A percentile compares a stretch with the other conserved stretches of the same genome.
Conservation (phyloP, 371 early-diverging fungal genomes). For the Batrachochytrium dendrobatidis region DNA sequence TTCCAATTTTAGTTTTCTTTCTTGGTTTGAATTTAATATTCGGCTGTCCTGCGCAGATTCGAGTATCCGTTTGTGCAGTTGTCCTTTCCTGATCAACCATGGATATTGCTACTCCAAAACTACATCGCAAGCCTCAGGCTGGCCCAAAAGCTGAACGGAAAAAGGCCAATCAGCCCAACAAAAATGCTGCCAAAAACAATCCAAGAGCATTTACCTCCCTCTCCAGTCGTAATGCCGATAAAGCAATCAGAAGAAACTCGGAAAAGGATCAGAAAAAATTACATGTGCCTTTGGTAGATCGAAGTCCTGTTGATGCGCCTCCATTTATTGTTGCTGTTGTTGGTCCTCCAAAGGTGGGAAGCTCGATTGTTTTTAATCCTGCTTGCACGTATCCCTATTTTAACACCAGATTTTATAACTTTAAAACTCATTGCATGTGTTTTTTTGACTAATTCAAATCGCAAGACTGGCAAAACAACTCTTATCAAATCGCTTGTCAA, state of each 20-base stretch:
- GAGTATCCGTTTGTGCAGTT: too few species aligned
- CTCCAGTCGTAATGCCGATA: constrained; percentile 65
- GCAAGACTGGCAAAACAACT: constrained; percentile 84
- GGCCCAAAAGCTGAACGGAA: constrained; percentile 83
- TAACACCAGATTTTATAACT: too few species aligned
- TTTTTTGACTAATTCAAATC: background rate
- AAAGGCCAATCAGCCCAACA: constrained; percentile 58
- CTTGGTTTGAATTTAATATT: too few species aligned
- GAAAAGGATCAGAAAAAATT: constrained; percentile 85
- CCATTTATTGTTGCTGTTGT: constrained; percentile 91
- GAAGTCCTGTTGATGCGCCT: constrained; percentile 84
- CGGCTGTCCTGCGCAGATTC: too few species aligned
- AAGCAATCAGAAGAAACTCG: constrained; percentile 70
- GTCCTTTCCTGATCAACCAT: too few species aligned
- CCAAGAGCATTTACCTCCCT: constrained; percentile 82
- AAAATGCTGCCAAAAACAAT: constrained; percentile 77
- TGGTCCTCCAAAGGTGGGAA: constrained; percentile 84
- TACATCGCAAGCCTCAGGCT: constrained; percentile 73
- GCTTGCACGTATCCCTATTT: too few species aligned
- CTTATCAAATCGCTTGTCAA: constrained; percentile 92
- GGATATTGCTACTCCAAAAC: too few species aligned
- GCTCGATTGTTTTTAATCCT: background rate
- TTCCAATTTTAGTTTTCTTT: too few species aligned
- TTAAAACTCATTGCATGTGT: too few species aligned
- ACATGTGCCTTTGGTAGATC: constrained; percentile 93